Percentiles rank a stretch among this genome's conserved stretches.
Conservation (phyloP, 2,329 filamentous ascomycete species). For the Curvularia sp. region DNA sequence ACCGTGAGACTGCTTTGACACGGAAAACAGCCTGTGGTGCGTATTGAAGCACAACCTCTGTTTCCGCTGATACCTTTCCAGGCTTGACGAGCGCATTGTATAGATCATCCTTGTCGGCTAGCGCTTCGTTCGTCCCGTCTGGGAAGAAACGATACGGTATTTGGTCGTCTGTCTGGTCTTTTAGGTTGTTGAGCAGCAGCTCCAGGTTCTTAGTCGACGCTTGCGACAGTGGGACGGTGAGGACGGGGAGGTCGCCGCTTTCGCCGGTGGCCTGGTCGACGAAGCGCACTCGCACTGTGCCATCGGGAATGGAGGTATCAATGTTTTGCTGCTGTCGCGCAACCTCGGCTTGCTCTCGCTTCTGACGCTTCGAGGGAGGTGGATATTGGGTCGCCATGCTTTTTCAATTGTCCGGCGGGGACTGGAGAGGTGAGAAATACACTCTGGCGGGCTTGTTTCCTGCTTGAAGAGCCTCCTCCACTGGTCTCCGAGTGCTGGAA, state of each 20-base stretch:
- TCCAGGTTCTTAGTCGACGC: constrained; percentile 90
- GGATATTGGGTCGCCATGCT: constrained; percentile 80
- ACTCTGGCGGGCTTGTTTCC: not conserved
- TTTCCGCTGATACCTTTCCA: constrained; percentile 62
- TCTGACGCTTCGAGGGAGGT: constrained; percentile 88
- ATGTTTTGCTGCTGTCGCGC: constrained; percentile 79
- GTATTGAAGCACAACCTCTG: constrained; percentile 67
- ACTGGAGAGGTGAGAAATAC: not conserved
- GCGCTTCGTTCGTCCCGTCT: constrained; percentile 51
- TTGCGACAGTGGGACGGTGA: constrained; percentile 79
- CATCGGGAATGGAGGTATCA: constrained; percentile 67
- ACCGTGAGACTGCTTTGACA: constrained; percentile 89
- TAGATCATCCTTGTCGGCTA: constrained; percentile 56
- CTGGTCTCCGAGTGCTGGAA: constrained; percentile 12
- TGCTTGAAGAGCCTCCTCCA: constrained; percentile 1
- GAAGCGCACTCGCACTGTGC: constrained; percentile 86
- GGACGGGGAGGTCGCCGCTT: constrained; percentile 72
- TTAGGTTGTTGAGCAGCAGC: constrained; percentile 81
- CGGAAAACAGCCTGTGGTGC: constrained; percentile 91
- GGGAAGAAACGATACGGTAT: constrained; percentile 73
- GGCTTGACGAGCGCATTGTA: constrained; percentile 51
- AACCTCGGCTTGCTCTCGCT: constrained; percentile 74
- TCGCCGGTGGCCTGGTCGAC: constrained; percentile 76
- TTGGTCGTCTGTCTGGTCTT: constrained; percentile 69
- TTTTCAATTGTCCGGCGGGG: not conserved